A percentile compares a stretch with the other conserved stretches of the same genome.
Conservation (phyloP, 73 alveolate species). For the Paraurostyla sp. region DNA sequence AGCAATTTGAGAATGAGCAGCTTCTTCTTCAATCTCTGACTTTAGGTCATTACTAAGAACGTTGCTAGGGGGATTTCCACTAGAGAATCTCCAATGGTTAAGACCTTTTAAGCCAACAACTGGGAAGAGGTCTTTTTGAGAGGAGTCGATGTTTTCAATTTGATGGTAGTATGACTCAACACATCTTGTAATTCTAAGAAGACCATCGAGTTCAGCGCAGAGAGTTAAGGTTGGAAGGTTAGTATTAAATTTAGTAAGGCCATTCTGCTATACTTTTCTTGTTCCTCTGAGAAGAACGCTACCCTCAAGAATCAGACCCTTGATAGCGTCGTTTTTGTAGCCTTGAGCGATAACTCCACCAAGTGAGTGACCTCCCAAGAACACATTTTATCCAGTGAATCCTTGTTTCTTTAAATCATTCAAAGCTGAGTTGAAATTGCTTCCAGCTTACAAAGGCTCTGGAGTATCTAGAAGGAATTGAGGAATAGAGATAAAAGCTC, state of each 20-base stretch:
- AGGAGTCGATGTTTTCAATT: not conserved
- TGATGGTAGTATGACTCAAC: constrained; percentile 7
- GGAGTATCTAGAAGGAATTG: not conserved
- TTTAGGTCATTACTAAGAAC: constrained; percentile 66
- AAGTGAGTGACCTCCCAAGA: constrained; percentile 48
- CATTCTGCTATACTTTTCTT: not conserved
- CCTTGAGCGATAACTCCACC: constrained; percentile 28
- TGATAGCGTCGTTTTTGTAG: not conserved
- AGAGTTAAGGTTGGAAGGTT: constrained; percentile 38
- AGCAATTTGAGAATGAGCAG: constrained; percentile 48
- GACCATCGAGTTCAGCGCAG: constrained; percentile 48
- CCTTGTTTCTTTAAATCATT: constrained; percentile 13
- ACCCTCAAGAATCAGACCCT: constrained; percentile 64
- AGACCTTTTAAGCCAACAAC: constrained; percentile 38
- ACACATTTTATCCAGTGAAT: not conserved
- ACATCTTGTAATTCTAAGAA: constrained; percentile 14
- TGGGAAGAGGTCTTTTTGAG: constrained; percentile 39
- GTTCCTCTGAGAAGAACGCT: constrained; percentile 10
- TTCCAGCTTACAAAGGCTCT: not conserved
- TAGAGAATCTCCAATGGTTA: constrained; percentile 41
- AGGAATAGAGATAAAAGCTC: constrained; percentile 19
- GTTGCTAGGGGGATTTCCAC: constrained; percentile 68
- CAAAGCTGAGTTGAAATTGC: not conserved
- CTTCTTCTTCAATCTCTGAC: constrained; percentile 57
- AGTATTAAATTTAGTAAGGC: not conserved